Base-by-base conservation (phyloP, 169 alveolate species). In the Eimeria necatrix region DNA sequence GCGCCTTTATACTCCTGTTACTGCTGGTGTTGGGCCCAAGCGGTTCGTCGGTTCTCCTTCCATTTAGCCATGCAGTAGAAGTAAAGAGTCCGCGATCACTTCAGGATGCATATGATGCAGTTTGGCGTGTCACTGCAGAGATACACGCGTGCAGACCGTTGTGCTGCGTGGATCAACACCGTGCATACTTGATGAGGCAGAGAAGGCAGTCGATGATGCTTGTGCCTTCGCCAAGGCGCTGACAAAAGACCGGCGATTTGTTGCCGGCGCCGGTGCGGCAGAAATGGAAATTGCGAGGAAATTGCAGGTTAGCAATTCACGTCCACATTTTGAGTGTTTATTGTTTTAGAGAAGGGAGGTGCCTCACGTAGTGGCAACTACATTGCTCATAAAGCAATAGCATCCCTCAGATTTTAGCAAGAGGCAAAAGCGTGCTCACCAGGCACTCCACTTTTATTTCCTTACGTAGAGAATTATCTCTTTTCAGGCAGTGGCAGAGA, bases 151-250 rank as follows among this genome's bases (percentile, higher is more conserved):
- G 52, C 86, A 91, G 49, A 94, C 96, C 0, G 76, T 94, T 60
- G 96, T 94, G 91, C 98, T 26, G 53, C 89, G 96, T 4, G 99
- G 99, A 12, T 98, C 99, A 46, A 99, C 99, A 4, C 97, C 98
- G 95, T 98, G 99, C 96, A 96, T 98, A 76, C 96, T 99, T 83
- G 99, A 99, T 94, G 99, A 99, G 97, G 98, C 99, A 93, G 99
- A 99, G 96, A 97, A 99, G 95, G 99, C 99, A 24, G 98, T 99
- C 53, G 99, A 98, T 97, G 99, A 98, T 95, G 99, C 99, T 46
- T 99, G 98, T 74, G 97, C 98, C 94, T 97, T 97, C 22, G 96
- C 97, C 53, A 61, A 95, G 84, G 94, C 96, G 18, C 78, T 85
- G n/a, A 68, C 95, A 6, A 83, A 85, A 56, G 96, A 96, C 61